Evolutionary conservation across 805 yeast species (phyloP).

Genomic region (Candida boleticola): DNA sequence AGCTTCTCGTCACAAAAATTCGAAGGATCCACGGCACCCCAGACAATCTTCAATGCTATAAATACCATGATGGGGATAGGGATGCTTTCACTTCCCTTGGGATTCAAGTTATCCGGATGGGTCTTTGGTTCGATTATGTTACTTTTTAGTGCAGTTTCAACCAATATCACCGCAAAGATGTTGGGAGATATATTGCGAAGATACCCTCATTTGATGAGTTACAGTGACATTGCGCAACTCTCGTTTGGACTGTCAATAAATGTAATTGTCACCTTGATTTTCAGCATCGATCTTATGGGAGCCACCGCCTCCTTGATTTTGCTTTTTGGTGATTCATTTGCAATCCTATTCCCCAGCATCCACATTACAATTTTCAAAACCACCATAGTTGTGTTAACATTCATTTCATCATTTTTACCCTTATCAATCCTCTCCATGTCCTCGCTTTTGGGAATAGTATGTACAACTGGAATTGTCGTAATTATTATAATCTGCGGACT

Average conservation of each 20-base stretch:
- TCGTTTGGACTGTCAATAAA: conserved; percentile 49
- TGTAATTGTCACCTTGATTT: conserved; percentile 44
- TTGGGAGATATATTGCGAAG: conserved; percentile 47
- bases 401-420: conserved; percentile 53
- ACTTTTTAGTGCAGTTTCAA: conserved; percentile 44
- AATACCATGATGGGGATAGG: conserved; percentile 79
- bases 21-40: conserved; percentile 60
- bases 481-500: conserved; percentile 49
- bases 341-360: conserved; percentile 40
- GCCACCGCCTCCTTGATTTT: conserved; percentile 59
- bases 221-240: conserved; percentile 56
- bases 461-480: conserved; percentile 50
- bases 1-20: conserved; percentile 11
- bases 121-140: conserved; percentile 46
- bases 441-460: conserved; percentile 54
- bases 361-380: conserved; percentile 40
- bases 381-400: conserved; percentile 34
- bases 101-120: conserved; percentile 69
- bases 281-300: conserved; percentile 57
- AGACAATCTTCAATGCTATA: conserved; percentile 65
- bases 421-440: conserved; percentile 53
- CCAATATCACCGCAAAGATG: conserved; percentile 53
- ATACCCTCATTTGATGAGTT: conserved; percentile 44
- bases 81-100: conserved; percentile 69
- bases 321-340: conserved; percentile 60